These are phyloP conservation scores for Boletellus emodensis DNA, from an alignment of 768 basidiomycete genomes.

Conservation along the genomic window DNA sequence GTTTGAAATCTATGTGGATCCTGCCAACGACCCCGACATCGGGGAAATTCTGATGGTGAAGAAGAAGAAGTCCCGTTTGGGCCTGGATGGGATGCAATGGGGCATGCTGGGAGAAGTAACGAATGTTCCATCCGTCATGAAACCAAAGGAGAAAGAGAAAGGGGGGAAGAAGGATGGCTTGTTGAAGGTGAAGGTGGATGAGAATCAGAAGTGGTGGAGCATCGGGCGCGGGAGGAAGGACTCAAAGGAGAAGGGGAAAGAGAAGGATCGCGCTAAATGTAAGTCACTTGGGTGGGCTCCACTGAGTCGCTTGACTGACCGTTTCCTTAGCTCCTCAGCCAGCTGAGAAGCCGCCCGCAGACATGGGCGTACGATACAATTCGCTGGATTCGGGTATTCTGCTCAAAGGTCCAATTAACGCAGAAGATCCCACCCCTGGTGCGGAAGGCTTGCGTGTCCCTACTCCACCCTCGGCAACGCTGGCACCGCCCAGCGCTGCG, in stretches of 20 bases:
- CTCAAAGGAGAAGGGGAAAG: constrained; percentile 54
- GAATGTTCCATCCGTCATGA: constrained; percentile 39
- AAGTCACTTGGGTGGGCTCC: neutral
- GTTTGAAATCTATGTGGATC: constrained; percentile 72
- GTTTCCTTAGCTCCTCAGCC: constrained; percentile 44
- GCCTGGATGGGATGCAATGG: constrained; percentile 51
- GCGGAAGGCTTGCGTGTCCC: constrained; percentile 13
- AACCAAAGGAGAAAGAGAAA: constrained; percentile 37
- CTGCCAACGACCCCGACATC: constrained; percentile 57
- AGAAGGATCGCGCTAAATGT: constrained; percentile 37
- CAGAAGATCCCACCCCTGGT: constrained; percentile 14
- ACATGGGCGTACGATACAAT: constrained; percentile 53
- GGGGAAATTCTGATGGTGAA: constrained; percentile 71
- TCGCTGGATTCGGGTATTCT: constrained; percentile 51
- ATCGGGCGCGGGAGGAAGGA: constrained; percentile 73
- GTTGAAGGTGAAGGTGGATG: constrained; percentile 41
- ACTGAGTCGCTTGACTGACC: constrained; percentile 3
- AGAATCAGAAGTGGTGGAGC: constrained; percentile 77
- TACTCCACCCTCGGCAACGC: constrained; percentile 29
- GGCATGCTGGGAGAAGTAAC: constrained; percentile 61
- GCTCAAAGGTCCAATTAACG: constrained; percentile 24
- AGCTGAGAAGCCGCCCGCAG: constrained; percentile 19
- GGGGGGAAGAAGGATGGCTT: constrained; percentile 31
- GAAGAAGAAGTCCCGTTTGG: constrained; percentile 68
- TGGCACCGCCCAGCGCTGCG: constrained; percentile 34